Evolutionary conservation across 2,329 filamentous ascomycete species (phyloP).

Genomic region (Penicillium hesseltinei): DNA sequence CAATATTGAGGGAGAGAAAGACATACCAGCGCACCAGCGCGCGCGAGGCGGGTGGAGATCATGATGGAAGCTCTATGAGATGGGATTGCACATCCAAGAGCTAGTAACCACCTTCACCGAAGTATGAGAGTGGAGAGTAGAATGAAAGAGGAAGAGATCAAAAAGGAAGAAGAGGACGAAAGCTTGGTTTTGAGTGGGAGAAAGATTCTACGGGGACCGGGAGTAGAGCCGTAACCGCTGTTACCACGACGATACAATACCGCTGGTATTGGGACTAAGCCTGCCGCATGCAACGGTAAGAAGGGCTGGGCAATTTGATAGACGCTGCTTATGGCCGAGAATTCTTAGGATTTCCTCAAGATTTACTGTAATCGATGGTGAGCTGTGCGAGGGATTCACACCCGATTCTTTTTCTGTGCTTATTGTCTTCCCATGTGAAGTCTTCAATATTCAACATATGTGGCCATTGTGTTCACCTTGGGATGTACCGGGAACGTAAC

Average conservation of each 20-base stretch:
- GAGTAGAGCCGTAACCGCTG: conserved; percentile 39
- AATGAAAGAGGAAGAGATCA: conserved; percentile 36
- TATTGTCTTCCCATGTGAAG: background rate
- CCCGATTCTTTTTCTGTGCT: background rate
- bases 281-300: conserved; percentile 34
- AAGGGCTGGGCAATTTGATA: conserved; percentile 17
- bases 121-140: conserved; percentile 35
- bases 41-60: conserved; percentile 49
- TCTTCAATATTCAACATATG: background rate
- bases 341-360: background rate
- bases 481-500: conserved; percentile 12
- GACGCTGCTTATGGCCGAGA: background rate
- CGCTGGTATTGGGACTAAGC: conserved; percentile 22
- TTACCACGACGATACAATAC: conserved; percentile 36
- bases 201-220: conserved; percentile 37
- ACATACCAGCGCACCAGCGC: conserved; percentile 50
- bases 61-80: conserved; percentile 45
- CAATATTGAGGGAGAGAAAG: background rate
- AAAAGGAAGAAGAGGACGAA: conserved; percentile 40
- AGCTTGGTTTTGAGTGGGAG: conserved; percentile 42
- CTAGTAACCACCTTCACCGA: conserved; percentile 38
- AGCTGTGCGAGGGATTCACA: too few relatives aligned
- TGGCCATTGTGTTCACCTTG: background rate
- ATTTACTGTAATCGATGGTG: background rate
- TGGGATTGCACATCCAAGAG: conserved; percentile 41